These are phyloP conservation scores for Nothopassalora personata DNA, from an alignment of 2,329 filamentous ascomycete genomes.

Conservation along the genomic window DNA sequence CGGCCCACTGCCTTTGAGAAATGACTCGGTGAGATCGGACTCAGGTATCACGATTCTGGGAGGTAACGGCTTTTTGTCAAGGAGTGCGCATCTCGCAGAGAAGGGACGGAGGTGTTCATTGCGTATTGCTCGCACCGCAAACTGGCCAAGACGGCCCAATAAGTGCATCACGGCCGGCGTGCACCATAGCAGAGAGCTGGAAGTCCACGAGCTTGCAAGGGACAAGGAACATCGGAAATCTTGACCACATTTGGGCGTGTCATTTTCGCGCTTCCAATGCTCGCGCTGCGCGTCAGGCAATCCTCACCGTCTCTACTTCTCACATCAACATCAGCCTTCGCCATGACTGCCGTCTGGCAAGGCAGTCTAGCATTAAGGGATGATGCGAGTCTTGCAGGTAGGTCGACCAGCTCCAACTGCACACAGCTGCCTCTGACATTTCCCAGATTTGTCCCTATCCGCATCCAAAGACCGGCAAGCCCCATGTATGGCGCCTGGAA, in stretches of 20 bases:
- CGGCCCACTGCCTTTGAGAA: constrained; percentile 85
- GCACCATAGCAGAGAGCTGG: neutral
- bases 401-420: neutral
- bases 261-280: neutral
- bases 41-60: constrained; percentile 72
- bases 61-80: constrained; percentile 62
- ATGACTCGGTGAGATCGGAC: constrained; percentile 73
- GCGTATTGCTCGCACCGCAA: neutral
- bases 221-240: neutral
- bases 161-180: neutral
- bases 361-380: constrained; percentile 13
- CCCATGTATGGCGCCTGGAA: constrained; percentile 5
- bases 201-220: neutral
- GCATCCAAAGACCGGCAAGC: neutral
- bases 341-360: constrained; percentile 11
- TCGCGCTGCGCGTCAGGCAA: constrained; percentile 8
- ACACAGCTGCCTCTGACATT: neutral
- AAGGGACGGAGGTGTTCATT: constrained; percentile 19
- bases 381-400: constrained; percentile 8
- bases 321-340: neutral
- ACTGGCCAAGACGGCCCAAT: neutral
- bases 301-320: neutral
- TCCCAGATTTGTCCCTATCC: neutral
- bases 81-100: constrained; percentile 7
- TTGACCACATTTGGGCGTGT: neutral